Base-by-base conservation (phyloP, 805 yeast species). In the Suhomyces emberorum region DNA sequence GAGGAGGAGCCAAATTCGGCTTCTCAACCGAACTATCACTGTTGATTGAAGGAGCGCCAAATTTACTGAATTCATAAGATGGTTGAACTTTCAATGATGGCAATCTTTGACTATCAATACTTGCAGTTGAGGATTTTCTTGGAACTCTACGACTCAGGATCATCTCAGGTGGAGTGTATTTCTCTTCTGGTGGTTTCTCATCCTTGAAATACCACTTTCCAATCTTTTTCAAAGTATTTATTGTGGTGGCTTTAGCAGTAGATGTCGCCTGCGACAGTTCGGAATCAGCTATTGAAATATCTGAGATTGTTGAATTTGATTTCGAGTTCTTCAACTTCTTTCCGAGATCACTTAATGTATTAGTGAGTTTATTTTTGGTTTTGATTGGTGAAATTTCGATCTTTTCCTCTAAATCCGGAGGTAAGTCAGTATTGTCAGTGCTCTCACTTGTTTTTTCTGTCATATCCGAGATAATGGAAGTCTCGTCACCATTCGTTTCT, bases 121-220 rank as follows among this genome's bases (percentile, higher is more conserved):
- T 38, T 3, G 39, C 34, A 8, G 29, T 37, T 4, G 37, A 37
- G 7, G 47, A 38, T 34, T 40, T 60, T 40, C 54, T 57, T 10
- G 67, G 59, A 29, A 45, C 38, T 48, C 83, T 64, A 51, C 85
- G 62, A 18, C 67, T 76, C 28, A 74, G 65, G n/a, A 81, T 81
- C 87, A 81, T 81, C 50, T 80, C 85, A 0, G 86, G 86, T 0
- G 81, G 75, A 5, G 55, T 61, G 39, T 72, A 69, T 8, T 44
- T 42, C 7, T 41, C 46, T 10, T 44, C 50, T 3, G 34, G 17
- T 32, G 33, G 28, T 27, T 52, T 38, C 15, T 65, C 74, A 37
- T 73, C 73, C 23, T 70, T 77, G 35, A 69, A 70, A 47, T 83
- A 83, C 87, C 91, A 81, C 43, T 74, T 79, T 1, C 84, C 85